These are phyloP conservation scores for Pseudogymnoascus verrucosus DNA, from an alignment of 2,329 filamentous ascomycete species.

Conservation along the genomic window DNA sequence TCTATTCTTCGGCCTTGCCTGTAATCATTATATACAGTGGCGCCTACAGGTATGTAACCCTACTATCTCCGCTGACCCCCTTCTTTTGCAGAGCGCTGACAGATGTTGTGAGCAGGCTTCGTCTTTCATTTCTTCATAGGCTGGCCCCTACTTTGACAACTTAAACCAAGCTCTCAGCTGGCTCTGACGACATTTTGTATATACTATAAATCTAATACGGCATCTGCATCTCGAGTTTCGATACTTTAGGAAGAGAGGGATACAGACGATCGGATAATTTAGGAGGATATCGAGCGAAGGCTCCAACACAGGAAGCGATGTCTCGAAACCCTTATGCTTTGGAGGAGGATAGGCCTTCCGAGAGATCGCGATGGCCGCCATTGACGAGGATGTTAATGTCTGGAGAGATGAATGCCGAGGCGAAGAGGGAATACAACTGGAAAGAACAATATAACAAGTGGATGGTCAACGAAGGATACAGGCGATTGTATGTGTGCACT, in stretches of 20 bases:
- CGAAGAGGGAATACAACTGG: constrained; percentile 57
- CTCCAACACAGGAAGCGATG: constrained; percentile 8
- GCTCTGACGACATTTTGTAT: constrained; percentile 4
- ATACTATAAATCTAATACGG: constrained; percentile 5
- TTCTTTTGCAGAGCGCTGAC: neutral
- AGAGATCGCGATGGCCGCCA: constrained; percentile 74
- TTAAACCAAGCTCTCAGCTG: constrained; percentile 5
- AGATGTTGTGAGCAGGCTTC: neutral
- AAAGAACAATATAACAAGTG: constrained; percentile 72
- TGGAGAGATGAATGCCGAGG: constrained; percentile 71
- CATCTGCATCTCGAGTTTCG: neutral
- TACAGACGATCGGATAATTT: neutral
- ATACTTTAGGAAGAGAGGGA: neutral
- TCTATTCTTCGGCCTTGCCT: neutral
- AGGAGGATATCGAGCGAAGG: constrained; percentile 16
- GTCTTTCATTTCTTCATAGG: constrained; percentile 1
- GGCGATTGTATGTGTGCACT: constrained; percentile 56
- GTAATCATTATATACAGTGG: constrained; percentile 4
- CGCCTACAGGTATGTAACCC: neutral
- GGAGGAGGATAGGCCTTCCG: constrained; percentile 42
- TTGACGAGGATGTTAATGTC: constrained; percentile 76
- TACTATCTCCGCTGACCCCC: neutral
- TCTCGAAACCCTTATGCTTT: constrained; percentile 1
- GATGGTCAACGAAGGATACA: constrained; percentile 86
- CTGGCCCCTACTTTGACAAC: constrained; percentile 4